Conservation (phyloP, 257 asterid genomes). For the Solanum chiquidenum region DNA sequence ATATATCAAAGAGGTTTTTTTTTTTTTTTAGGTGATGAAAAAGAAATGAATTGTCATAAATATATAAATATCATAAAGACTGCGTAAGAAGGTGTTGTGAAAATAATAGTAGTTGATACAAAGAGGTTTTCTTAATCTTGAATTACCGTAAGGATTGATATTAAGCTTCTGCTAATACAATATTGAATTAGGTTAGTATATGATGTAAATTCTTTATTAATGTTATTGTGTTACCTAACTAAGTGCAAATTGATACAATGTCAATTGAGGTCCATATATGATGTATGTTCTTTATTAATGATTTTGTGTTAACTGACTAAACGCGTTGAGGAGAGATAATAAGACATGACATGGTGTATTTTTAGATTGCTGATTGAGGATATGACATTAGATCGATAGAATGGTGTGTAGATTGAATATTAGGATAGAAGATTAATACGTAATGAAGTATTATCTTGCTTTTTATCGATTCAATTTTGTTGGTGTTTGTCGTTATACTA, state of each 20-base stretch:
- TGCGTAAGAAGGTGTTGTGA: neutral
- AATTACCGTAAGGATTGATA: no score
- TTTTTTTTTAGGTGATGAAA: neutral
- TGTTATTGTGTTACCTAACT: no score
- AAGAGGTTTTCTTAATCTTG: neutral
- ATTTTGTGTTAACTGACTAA: neutral
- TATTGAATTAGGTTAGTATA: no score
- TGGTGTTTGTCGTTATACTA: no score
- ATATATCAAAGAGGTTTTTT: neutral
- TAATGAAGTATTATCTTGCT: accelerated
- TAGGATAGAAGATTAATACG: accelerated
- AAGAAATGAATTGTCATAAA: neutral
- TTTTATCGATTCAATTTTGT: accelerated
- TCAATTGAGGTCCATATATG: no score
- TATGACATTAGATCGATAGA: no score
- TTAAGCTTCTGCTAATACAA: no score
- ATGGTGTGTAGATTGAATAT: accelerated
- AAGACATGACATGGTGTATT: accelerated
- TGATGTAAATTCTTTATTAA: no score
- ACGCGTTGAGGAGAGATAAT: neutral
- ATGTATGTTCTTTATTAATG: no score
- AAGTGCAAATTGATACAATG: accelerated
- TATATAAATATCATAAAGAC: neutral
- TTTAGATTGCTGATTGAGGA: no score
- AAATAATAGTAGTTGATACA: neutral